These are phyloP conservation scores for Wickerhamomyces silvicola DNA, from an alignment of 805 yeast genomes.

Conservation along the genomic window DNA sequence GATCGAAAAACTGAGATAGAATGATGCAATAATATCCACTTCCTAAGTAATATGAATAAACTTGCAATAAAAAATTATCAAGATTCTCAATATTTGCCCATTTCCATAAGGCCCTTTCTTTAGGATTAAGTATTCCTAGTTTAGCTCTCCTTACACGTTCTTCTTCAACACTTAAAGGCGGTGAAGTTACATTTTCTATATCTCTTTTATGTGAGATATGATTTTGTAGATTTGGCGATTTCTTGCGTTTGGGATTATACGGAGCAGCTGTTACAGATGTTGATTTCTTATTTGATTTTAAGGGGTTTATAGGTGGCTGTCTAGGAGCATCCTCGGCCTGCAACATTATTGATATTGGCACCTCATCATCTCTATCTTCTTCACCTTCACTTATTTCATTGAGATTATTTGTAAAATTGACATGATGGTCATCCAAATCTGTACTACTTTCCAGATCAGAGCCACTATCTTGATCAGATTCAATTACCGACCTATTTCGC, in stretches of 20 bases:
- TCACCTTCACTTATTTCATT: slow-evolving; percentile 11
- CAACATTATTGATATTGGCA: slow-evolving; percentile 16
- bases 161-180: slow-evolving; percentile 7
- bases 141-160: slow-evolving; percentile 21
- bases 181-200: background rate
- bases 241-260: background rate
- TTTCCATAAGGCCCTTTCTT: slow-evolving; percentile 82
- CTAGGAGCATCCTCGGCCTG: no score
- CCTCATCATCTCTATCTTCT: slow-evolving; percentile 24
- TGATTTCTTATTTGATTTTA: background rate
- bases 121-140: slow-evolving; percentile 44
- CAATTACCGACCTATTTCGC: slow-evolving; percentile 16
- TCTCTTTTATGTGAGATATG: slow-evolving; percentile 12
- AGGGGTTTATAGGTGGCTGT: background rate
- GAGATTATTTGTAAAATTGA: background rate
- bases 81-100: slow-evolving; percentile 96
- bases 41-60: slow-evolving; percentile 78
- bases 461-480: slow-evolving; percentile 14
- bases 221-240: background rate
- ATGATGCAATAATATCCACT: slow-evolving; percentile 81
- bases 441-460: background rate
- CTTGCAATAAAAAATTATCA: slow-evolving; percentile 77
- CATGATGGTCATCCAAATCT: background rate
- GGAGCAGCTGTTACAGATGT: background rate
- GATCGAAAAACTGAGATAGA: slow-evolving; percentile 55